These are phyloP conservation scores for Trametes cubensis DNA, from an alignment of 768 basidiomycete genomes.

Conservation along the genomic window DNA sequence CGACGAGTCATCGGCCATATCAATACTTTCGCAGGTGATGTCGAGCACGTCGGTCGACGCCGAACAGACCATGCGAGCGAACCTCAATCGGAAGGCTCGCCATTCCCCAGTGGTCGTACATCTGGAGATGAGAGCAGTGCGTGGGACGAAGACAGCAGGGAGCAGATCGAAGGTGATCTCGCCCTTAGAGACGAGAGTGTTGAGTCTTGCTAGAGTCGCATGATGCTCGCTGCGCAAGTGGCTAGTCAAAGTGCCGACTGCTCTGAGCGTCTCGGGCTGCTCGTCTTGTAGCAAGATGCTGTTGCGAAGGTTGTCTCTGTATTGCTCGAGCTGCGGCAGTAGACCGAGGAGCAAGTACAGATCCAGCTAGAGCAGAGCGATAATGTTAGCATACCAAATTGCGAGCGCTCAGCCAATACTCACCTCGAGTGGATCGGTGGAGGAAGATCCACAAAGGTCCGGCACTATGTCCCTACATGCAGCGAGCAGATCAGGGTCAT, in stretches of 20 bases:
- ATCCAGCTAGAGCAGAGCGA: conserved; percentile 51
- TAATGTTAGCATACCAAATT: conserved; percentile 52
- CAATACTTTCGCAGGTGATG: conserved; percentile 54
- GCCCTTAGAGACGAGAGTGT: conserved; percentile 49
- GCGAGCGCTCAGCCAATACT: conserved; percentile 36
- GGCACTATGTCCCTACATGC: conserved; percentile 61
- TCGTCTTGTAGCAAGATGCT: conserved; percentile 36
- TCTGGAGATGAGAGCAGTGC: conserved; percentile 49
- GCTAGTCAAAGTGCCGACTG: conserved; percentile 38
- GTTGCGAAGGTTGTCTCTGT: conserved; percentile 43
- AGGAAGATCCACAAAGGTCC: conserved; percentile 54
- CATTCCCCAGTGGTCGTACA: conserved; percentile 58
- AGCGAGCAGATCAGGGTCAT: conserved; percentile 59
- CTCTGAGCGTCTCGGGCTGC: conserved; percentile 45
- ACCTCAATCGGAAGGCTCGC: conserved; percentile 50
- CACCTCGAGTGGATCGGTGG: conserved; percentile 30
- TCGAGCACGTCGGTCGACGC: conserved; percentile 46
- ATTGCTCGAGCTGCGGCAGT: conserved; percentile 49
- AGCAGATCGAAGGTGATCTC: conserved; percentile 59
- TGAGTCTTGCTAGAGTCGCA: conserved; percentile 48
- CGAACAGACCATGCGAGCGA: conserved; percentile 38
- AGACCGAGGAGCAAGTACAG: conserved; percentile 59
- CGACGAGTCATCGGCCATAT: conserved; percentile 44
- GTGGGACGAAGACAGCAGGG: conserved; percentile 55
- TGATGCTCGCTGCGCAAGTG: conserved; percentile 54